These are phyloP conservation scores for Ramularia endophylla DNA, from an alignment of 2,329 filamentous ascomycete genomes.

Conservation along the genomic window DNA sequence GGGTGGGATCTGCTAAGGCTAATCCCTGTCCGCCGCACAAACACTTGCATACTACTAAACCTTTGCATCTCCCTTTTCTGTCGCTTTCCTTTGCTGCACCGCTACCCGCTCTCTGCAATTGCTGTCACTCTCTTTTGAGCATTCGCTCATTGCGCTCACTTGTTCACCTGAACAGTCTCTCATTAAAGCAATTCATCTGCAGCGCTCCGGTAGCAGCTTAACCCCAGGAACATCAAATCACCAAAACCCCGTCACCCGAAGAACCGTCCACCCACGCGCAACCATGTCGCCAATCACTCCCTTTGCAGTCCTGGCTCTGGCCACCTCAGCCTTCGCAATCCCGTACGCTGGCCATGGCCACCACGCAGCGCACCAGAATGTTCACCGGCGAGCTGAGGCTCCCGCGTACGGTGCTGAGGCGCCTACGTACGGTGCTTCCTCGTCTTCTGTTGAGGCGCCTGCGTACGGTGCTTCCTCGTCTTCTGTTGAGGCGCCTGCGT, in stretches of 20 bases:
- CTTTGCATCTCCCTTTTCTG: constrained; percentile 3
- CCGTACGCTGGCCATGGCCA: constrained; percentile 26
- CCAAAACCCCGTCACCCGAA: constrained; percentile 9
- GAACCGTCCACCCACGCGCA: constrained; percentile 17
- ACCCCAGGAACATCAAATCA: constrained; percentile 3
- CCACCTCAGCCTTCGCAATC: constrained; percentile 35
- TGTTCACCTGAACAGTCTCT: constrained; percentile 32
- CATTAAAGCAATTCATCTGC: constrained; percentile 34
- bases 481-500: constrained; percentile 19
- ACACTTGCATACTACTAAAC: constrained; percentile 5
- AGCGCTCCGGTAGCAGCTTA: constrained; percentile 37
- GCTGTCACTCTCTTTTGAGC: constrained; percentile 31
- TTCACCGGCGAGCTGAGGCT: constrained; percentile 19
- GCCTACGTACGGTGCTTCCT: constrained; percentile 13
- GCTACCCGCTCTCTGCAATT: constrained; percentile 10
- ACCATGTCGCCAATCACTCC: constrained; percentile 33
- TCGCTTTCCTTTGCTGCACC: constrained; percentile 18
- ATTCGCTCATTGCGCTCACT: constrained; percentile 38
- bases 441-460: constrained; percentile 5
- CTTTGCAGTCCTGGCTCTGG: constrained; percentile 40
- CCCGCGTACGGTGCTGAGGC: constrained; percentile 16
- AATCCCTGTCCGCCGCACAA: constrained; percentile 9
- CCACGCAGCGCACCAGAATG: constrained; percentile 21
- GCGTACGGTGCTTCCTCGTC: constrained; percentile 6
- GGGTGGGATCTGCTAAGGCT: constrained; percentile 13